Base-by-base conservation (phyloP, 2,329 filamentous ascomycete species). In the Fusarium mexicanum region DNA sequence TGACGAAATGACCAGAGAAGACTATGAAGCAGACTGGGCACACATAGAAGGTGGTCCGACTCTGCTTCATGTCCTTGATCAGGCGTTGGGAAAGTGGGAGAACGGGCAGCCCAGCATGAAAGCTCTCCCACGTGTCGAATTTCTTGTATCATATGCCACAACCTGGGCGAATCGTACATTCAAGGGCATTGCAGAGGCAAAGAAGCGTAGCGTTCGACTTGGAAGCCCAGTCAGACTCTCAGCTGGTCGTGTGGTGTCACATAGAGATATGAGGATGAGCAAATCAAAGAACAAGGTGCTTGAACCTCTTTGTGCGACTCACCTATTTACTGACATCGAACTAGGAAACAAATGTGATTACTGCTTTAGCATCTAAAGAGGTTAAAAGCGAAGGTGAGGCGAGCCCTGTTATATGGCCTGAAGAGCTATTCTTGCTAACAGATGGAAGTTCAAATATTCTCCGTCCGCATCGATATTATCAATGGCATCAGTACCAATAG, bases 201-300 rank as follows among this genome's bases (percentile, higher is more conserved):
- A 94, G 82, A 87, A 90, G 77, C 85, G 91, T 62, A 92, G 90
- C 64, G 91, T 95, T 17, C 84, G 91, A 10, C 91, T 94, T 75
- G 91, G 91, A 8, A 86, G 87, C 38, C 83, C 87, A 8, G 83
- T 86, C 8, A 84, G 81, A 58, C 76, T 91, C 10, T 81, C 83
- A 4, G 67, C 88, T 16, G 83, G 83, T 1, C 77, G 78, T 71
- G 88, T 78, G 73, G 85, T 84, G 75, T 88, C 75, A 78, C 88
- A 79, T 67, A 81, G 88, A 61, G 91, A 93, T 78, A 83, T 92
- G 72, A 85, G 85, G 26, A 90, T 94, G 87, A 86, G 82, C 65
- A 79, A 77, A 47, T 67, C 61, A 11, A 65, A 65, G 14, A 78
- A 78, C 33, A 72, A 77, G 31, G 87, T 86, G 78, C 70, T 83